phyloP scores from a whole-genome alignment of 352 stramenopile species.

The Phytophthora pluvialis region DNA sequence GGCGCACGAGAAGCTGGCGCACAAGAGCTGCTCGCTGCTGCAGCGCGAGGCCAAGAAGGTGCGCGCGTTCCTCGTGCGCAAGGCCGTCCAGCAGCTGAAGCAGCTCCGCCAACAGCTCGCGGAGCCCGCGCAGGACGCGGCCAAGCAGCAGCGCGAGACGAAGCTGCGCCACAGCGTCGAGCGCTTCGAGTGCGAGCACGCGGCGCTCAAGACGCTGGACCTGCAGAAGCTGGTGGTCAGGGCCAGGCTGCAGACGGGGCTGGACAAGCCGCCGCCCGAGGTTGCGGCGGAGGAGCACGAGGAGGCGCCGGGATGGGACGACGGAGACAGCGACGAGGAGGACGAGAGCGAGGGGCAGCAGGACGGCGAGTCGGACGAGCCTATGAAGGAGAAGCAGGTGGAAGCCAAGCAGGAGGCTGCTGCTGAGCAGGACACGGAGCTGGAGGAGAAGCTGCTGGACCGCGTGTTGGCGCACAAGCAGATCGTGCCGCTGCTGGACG shows the following conservation, averaged over 20 bases:
- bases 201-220: conserved; percentile 60
- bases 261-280: conserved; percentile 32
- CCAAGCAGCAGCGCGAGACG: conserved; percentile 49
- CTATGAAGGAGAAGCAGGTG: background rate
- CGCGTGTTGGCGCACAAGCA: conserved; percentile 77
- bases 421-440: conserved; percentile 13
- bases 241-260: conserved; percentile 51
- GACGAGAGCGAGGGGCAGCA: background rate
- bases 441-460: conserved; percentile 56
- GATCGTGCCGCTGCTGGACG: conserved; percentile 65
- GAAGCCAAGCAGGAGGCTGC: background rate
- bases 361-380: conserved; percentile 2
- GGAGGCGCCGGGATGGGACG: conserved; percentile 28
- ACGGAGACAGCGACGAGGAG: conserved; percentile 31
- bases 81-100: conserved; percentile 79
- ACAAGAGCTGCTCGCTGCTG: conserved; percentile 75
- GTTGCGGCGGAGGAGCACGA: conserved; percentile 19
- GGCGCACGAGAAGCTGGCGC: conserved; percentile 69
- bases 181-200: conserved; percentile 62
- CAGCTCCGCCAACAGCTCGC: conserved; percentile 49
- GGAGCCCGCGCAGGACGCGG: conserved; percentile 38
- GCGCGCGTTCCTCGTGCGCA: conserved; percentile 65
- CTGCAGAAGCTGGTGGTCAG: conserved; percentile 52
- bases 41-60: conserved; percentile 84
- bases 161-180: conserved; percentile 52